Conservation (phyloP, 1,284 basidiomycete genomes). For the Athelia psychrophila region DNA sequence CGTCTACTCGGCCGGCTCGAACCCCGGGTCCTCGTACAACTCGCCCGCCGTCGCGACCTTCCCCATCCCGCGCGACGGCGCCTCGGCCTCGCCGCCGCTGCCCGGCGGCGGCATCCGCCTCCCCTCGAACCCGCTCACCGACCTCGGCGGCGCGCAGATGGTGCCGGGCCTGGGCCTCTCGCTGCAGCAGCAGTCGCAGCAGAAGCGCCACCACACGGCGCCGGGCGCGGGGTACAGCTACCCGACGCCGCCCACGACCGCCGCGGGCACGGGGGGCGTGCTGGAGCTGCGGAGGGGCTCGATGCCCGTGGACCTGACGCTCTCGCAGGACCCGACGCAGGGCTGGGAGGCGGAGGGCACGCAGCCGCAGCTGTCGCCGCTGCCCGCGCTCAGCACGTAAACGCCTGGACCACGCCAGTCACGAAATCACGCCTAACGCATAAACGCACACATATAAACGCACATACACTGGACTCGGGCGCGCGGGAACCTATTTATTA, state of each 20-base stretch:
- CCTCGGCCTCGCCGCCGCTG: conserved; percentile 58
- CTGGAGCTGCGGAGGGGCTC: conserved; percentile 6
- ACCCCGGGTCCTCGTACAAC: conserved; percentile 62
- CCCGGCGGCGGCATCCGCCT: conserved; percentile 62
- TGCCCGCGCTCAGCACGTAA: too few relatives aligned
- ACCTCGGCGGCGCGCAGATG: conserved; percentile 53
- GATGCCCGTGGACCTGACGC: conserved; percentile 1
- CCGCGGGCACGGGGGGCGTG: background rate
- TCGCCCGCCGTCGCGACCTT: conserved; percentile 55
- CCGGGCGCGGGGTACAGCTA: background rate
- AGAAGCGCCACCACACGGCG: conserved; percentile 7
- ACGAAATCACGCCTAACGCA: too few relatives aligned
- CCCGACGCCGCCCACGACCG: background rate
- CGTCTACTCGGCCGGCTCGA: conserved; percentile 59
- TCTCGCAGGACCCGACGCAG: background rate
- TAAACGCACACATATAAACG: too few relatives aligned
- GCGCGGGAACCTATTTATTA: too few relatives aligned
- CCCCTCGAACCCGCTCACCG: conserved; percentile 64
- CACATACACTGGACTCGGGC: too few relatives aligned
- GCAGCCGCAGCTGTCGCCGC: too few relatives aligned
- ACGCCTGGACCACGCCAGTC: too few relatives aligned
- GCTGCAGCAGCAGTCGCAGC: conserved; percentile 17
- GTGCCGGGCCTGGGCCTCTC: conserved; percentile 17
- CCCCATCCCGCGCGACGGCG: conserved; percentile 52
- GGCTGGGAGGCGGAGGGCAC: too few relatives aligned